A percentile compares a stretch with the other conserved stretches of the same genome.
phyloP scores from a whole-genome alignment of 257 asterid genomes.

The Solanum pennellii region DNA sequence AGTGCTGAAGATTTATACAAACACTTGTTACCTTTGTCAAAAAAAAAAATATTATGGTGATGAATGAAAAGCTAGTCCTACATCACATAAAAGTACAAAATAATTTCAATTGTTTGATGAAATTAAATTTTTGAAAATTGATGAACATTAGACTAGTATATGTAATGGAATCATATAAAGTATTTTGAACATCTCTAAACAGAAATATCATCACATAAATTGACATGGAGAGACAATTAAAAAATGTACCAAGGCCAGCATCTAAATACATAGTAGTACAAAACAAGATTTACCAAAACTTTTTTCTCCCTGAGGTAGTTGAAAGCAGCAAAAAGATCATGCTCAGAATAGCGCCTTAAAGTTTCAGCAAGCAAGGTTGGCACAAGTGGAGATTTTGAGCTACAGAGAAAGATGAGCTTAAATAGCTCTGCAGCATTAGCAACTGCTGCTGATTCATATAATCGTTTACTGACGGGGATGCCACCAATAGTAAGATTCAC shows the following conservation, averaged over 20 bases:
- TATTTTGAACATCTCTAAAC: background rate
- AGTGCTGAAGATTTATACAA: too few relatives aligned
- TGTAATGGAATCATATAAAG: background rate
- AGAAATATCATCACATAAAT: background rate
- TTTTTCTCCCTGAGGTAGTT: slow-evolving; percentile 82
- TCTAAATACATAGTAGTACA: background rate
- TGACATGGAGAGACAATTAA: background rate
- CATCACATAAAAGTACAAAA: background rate
- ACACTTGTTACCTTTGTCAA: too few relatives aligned
- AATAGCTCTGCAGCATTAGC: slow-evolving; percentile 94
- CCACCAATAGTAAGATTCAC: slow-evolving; percentile 38
- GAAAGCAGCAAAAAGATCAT: slow-evolving; percentile 93
- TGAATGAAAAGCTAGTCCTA: background rate
- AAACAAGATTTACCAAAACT: slow-evolving; percentile 52
- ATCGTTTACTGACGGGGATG: slow-evolving; percentile 28
- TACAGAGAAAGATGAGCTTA: slow-evolving; percentile 80
- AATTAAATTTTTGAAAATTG: background rate
- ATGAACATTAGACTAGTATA: background rate
- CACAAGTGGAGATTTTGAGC: slow-evolving; percentile 60
- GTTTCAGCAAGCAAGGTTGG: slow-evolving; percentile 76
- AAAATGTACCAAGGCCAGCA: background rate
- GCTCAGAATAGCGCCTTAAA: slow-evolving; percentile 86
- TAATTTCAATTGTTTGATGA: background rate
- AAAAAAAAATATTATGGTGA: background rate
- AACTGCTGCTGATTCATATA: slow-evolving; percentile 72